phyloP scores from a whole-genome alignment of 2,329 filamentous ascomycete genomes.

The Zasmidium cellare region DNA sequence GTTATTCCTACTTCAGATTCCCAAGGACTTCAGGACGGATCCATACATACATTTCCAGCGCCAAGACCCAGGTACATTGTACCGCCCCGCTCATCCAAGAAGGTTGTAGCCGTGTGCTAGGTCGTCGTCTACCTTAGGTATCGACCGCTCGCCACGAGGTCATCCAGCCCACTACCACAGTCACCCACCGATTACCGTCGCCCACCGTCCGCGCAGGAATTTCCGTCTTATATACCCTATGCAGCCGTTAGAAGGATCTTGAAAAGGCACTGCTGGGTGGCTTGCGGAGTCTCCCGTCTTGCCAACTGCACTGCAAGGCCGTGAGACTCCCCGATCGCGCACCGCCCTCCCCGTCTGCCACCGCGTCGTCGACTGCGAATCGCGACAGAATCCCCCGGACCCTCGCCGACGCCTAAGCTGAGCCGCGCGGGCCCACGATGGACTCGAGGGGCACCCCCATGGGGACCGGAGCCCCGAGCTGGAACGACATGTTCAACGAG shows the following conservation, averaged over 20 bases:
- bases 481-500: constrained; percentile 23
- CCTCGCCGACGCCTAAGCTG: not conserved
- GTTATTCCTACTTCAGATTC: no score
- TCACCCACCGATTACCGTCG: not conserved
- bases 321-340: not conserved
- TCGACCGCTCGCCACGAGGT: no score
- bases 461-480: constrained; percentile 9
- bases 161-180: no score
- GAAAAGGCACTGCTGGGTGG: not conserved
- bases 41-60: no score
- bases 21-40: no score
- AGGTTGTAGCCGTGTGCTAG: no score
- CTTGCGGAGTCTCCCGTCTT: not conserved
- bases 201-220: not conserved
- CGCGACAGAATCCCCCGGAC: not conserved
- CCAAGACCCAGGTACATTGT: no score
- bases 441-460: constrained; percentile 14
- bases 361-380: not conserved
- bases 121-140: no score
- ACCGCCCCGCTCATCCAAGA: no score
- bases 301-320: not conserved
- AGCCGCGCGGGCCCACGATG: constrained; percentile 7
- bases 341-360: not conserved
- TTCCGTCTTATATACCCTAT: not conserved
- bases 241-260: not conserved